phyloP scores from a whole-genome alignment of 176 grass and related monocot genomes.

The Avena sativa region DNA sequence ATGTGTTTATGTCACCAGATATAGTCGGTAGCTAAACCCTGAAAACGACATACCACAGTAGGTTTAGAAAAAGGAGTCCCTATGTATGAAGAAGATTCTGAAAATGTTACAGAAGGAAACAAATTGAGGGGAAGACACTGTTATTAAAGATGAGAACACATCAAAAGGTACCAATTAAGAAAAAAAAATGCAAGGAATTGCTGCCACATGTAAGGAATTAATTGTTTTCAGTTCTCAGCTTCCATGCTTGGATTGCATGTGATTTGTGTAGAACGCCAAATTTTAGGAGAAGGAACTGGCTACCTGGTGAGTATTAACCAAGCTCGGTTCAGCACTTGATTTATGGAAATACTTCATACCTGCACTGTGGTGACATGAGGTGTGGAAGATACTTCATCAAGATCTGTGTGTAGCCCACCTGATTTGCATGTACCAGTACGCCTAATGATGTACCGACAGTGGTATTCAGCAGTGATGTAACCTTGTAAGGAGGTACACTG shows the following conservation, averaged over 20 bases:
- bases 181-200: conserved; percentile 21
- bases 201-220: conserved; percentile 13
- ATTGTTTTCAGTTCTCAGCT: conserved; percentile 38
- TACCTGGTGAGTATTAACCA: not conserved
- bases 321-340: not conserved
- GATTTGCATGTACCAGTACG: conserved; percentile 28
- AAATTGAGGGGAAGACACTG: conserved; percentile 13
- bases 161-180: not conserved
- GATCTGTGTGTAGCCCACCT: not conserved
- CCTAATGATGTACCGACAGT: conserved; percentile 21
- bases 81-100: conserved; percentile 22
- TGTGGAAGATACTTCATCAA: conserved; percentile 30
- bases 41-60: conserved; percentile 18
- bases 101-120: conserved; percentile 3
- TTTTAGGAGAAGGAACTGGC: conserved; percentile 1
- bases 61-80: conserved; percentile 40
- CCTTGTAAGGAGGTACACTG: conserved; percentile 10
- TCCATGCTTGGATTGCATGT: conserved; percentile 16
- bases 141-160: conserved; percentile 21
- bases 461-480: not conserved
- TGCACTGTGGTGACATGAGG: conserved; percentile 22
- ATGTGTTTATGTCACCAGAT: conserved; percentile 22
- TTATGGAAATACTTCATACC: conserved; percentile 14
- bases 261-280: conserved; percentile 1
- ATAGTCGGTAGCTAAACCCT: not conserved